Percentiles rank a stretch among this genome's conserved stretches.
These are phyloP conservation scores for Neonectria hederae DNA, from an alignment of 2,329 filamentous ascomycete genomes.

Conservation along the genomic window DNA sequence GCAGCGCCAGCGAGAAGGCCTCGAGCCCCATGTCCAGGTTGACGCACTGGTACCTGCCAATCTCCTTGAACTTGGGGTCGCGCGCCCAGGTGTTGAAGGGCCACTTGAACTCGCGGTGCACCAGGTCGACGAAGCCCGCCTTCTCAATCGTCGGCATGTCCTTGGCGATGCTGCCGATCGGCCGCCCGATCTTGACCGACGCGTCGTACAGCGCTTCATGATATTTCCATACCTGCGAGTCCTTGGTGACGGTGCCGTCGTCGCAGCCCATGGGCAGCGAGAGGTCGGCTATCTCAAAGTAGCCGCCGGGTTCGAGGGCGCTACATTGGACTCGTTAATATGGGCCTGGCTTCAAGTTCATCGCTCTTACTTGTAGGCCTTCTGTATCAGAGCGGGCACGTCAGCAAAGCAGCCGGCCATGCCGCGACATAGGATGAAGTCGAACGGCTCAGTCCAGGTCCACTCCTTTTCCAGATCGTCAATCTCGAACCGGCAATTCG, in stretches of 20 bases:
- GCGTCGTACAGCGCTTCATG: slow-evolving; percentile 38
- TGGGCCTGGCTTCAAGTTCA: too few relatives aligned
- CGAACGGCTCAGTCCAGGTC: slow-evolving; percentile 36
- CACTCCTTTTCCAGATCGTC: slow-evolving; percentile 41
- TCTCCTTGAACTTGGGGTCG: slow-evolving; percentile 58
- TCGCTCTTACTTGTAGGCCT: slow-evolving; percentile 33
- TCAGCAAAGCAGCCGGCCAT: slow-evolving; percentile 35
- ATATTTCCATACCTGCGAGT: slow-evolving; percentile 39
- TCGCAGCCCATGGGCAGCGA: slow-evolving; percentile 30
- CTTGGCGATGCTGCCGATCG: slow-evolving; percentile 35
- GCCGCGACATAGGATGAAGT: slow-evolving; percentile 37
- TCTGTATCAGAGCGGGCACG: slow-evolving; percentile 31
- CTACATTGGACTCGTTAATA: slow-evolving; percentile 5
- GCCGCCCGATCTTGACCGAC: slow-evolving; percentile 41
- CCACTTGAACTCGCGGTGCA: slow-evolving; percentile 56
- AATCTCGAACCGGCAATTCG: slow-evolving; percentile 38
- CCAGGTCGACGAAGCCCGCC: slow-evolving; percentile 62
- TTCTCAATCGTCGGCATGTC: slow-evolving; percentile 49
- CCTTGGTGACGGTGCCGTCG: slow-evolving; percentile 31
- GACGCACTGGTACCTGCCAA: slow-evolving; percentile 48
- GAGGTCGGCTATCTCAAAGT: slow-evolving; percentile 37
- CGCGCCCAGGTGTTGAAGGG: slow-evolving; percentile 60
- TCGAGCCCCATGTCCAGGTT: slow-evolving; percentile 40
- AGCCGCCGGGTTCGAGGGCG: slow-evolving; percentile 35
- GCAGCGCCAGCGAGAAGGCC: slow-evolving; percentile 40